Base-by-base conservation (phyloP, 2,329 filamentous ascomycete species). In the Dendrostoma leiphaemia region DNA sequence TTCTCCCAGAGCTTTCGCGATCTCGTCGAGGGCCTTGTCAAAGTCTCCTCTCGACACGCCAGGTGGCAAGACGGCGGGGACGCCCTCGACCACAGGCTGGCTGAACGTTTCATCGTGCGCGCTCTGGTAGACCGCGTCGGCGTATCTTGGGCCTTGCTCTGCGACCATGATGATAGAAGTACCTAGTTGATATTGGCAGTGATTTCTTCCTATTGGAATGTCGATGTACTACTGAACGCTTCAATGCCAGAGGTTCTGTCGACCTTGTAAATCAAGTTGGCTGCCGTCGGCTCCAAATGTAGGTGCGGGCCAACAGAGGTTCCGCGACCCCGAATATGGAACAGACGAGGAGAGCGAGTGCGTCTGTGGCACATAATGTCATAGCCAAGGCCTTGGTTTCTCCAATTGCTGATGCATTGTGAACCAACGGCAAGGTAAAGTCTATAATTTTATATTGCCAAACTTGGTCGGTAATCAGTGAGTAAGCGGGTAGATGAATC, bases 101-200 rank as follows among this genome's bases (percentile, higher is more conserved):
- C 71, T 69, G 62, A 74, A 77, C 13, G 73, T 69, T 6, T 64
- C 67, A 43, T 67, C 66, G 58, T 76, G 74, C 1, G 71, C 73
- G 3, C 63, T 62, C 60, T 77, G 72, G 56, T 76, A 76, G 41
- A 71, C 63, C 7, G 67, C 60, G 51, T 76, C 67, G 23, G 62
- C 59, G 56, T 76, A 77, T 46, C 54, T 47, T 1, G 54, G 32
- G 6, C 23, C 45, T 31, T 46, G 40, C 19, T 45, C 40, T 31
- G 45, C 35, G 29, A 31, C 35, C 54, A 57, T 57, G 17, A 9
- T 57, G 34, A 21, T 6, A 9, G 32, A 32, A 31, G 35, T 34
- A 34, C 24, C 28, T 23, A 41, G n/a, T n/a, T n/a, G n/a, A 28
- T 7, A 9, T 26, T 9, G 6, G 26, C 21, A 26, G 13, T 32